Base-by-base conservation (phyloP, 169 alveolate genomes). In the Cryptosporidium sp. region DNA sequence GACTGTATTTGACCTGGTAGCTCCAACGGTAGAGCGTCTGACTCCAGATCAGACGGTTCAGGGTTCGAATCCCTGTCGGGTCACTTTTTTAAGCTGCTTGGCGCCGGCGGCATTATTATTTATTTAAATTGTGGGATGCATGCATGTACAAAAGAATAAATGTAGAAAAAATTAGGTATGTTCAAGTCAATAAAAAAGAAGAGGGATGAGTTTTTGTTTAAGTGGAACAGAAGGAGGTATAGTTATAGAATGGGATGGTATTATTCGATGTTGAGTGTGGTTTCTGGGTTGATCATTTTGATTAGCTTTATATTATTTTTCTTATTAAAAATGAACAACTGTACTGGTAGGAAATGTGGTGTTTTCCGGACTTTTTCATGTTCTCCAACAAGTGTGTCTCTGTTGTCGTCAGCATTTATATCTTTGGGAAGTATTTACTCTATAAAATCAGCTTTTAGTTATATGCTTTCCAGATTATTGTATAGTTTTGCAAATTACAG, bases 1-100 rank as follows among this genome's bases (percentile, higher is more conserved):
- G 2, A 16, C n/a, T 2, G 71, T 31, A 33, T 37, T 55, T 8
- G 86, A 55, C 86, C 86, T 75, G 86, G 86, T 75, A 75, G 86
- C 86, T 75, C 86, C 86, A 75, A 75, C 86, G 86, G 86, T 75
- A 75, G 86, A 75, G 86, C 86, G 86, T 75, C 86, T 75, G 86
- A 75, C 86, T 75, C 86, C 86, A 75, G 86, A 75, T 75, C 86
- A 75, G 86, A 75, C 86, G 86, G 86, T 75, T 75, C 86, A 75
- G 86, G 86, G 86, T 75, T 75, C 86, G 51, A 75, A 75, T 75
- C 86, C 86, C 86, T 75, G 86, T 75, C 86, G 86, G 86, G 86
- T 75, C 86, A 75, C 73, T 1, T 75, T 74, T 75, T 61, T 0
- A 0, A 2, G 31, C 26, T 9, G 1, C 0, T 9, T 41, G 48